A percentile compares a stretch with the other conserved stretches of the same genome.
Conservation (phyloP, 2,329 filamentous ascomycete species). For the Harringtonia lauricola region DNA sequence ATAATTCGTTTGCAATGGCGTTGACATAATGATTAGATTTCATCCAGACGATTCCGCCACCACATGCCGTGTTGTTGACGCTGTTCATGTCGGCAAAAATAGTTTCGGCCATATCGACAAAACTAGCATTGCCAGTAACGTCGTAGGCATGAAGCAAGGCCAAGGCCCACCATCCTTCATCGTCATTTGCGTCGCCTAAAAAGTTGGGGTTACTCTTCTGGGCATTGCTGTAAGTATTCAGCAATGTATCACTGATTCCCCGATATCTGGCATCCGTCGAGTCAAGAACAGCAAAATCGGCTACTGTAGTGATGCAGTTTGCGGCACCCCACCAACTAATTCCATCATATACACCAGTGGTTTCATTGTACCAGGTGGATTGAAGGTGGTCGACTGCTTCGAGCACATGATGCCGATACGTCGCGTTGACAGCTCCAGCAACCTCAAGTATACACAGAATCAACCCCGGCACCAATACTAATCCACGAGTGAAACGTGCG, state of each 20-base stretch:
- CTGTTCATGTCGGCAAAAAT: conserved; percentile 44
- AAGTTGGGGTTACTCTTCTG: conserved; percentile 34
- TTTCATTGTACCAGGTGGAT: conserved; percentile 42
- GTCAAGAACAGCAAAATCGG: conserved; percentile 34
- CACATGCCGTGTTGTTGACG: conserved; percentile 27
- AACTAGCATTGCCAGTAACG: conserved; percentile 31
- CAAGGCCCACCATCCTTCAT: conserved; percentile 51
- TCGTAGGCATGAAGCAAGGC: conserved; percentile 45
- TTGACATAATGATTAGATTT: conserved; percentile 37
- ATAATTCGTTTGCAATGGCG: conserved; percentile 44
- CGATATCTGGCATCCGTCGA: conserved; percentile 23
- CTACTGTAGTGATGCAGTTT: conserved; percentile 51
- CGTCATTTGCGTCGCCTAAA: conserved; percentile 45
- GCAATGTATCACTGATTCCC: conserved; percentile 26
- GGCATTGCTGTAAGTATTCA: conserved; percentile 32
- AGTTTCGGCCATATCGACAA: conserved; percentile 36
- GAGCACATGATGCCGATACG: conserved; percentile 22
- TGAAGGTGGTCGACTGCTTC: conserved; percentile 35
- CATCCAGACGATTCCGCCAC: conserved; percentile 45
- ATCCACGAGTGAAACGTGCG: no score
- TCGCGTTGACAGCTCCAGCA: not conserved
- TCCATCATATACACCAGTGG: conserved; percentile 50
- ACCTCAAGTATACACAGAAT: not conserved
- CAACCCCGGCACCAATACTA: no score
- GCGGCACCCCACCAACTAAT: conserved; percentile 62